Percentiles rank a stretch among this genome's conserved stretches.
These are phyloP conservation scores for Geotrichum aggregatum DNA, from an alignment of 1,139 yeast genomes.

Conservation along the genomic window DNA sequence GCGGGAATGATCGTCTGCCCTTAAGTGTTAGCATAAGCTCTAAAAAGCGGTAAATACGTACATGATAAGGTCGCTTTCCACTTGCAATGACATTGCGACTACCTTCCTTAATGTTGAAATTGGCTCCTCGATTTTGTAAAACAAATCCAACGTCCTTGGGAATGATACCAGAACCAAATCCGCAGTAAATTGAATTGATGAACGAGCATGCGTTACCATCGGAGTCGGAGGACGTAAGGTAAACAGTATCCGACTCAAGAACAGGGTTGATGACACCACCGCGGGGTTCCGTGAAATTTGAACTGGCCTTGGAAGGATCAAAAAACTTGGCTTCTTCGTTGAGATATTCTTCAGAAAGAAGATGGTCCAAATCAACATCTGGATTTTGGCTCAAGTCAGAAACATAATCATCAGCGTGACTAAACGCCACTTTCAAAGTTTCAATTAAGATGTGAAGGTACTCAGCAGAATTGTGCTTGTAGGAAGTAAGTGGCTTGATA, in stretches of 20 bases:
- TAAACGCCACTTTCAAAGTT: conserved; percentile 66
- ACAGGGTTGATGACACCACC: conserved; percentile 61
- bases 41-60: not conserved
- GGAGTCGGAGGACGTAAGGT: conserved; percentile 62
- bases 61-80: conserved; percentile 70
- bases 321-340: conserved; percentile 50
- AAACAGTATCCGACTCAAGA: conserved; percentile 71
- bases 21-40: not conserved
- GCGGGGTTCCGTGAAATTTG: conserved; percentile 37
- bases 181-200: conserved; percentile 68
- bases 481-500: conserved; percentile 39
- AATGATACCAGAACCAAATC: conserved; percentile 69
- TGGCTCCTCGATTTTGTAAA: conserved; percentile 72
- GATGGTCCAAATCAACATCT: conserved; percentile 41
- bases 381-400: conserved; percentile 45
- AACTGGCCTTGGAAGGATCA: conserved; percentile 41
- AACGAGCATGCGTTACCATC: conserved; percentile 81
- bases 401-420: conserved; percentile 72
- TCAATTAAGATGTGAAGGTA: conserved; percentile 68
- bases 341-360: conserved; percentile 45
- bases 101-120: conserved; percentile 59
- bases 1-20: conserved; percentile 69
- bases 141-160: conserved; percentile 67
- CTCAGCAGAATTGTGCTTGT: conserved; percentile 66
- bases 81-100: conserved; percentile 62